Evolutionary conservation across 2,329 filamentous ascomycete species (phyloP).

Genomic region (Camillea tinctor): DNA sequence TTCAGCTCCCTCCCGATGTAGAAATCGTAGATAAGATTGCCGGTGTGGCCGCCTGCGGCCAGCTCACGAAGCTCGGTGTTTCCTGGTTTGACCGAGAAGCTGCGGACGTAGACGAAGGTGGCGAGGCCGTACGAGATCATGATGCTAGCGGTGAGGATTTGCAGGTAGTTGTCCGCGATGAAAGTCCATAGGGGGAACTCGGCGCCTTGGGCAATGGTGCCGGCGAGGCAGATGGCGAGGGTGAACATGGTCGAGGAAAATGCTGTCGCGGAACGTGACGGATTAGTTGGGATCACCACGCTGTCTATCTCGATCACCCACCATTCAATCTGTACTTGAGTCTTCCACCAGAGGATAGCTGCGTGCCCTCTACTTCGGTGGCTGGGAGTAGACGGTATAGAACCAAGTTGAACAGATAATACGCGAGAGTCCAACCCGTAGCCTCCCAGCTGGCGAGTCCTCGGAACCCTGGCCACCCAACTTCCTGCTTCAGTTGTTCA

Average conservation of each 20-base stretch:
- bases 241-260: conserved; percentile 74
- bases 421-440: conserved; percentile 68
- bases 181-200: conserved; percentile 88
- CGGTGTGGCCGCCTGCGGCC: conserved; percentile 76
- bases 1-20: conserved; percentile 96
- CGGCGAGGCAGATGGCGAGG: conserved; percentile 67
- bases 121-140: conserved; percentile 71
- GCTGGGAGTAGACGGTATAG: conserved; percentile 78
- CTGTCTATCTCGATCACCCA: conserved; percentile 35
- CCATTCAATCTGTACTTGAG: conserved; percentile 82
- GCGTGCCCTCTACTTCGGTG: conserved; percentile 66
- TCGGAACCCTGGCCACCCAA: conserved; percentile 77
- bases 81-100: conserved; percentile 76
- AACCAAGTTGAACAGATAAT: conserved; percentile 73
- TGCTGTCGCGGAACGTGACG: conserved; percentile 46
- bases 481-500: conserved; percentile 72
- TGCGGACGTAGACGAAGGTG: conserved; percentile 75
- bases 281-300: conserved; percentile 8
- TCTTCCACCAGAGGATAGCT: conserved; percentile 67
- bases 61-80: conserved; percentile 74
- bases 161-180: conserved; percentile 85
- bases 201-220: conserved; percentile 73
- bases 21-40: conserved; percentile 91
- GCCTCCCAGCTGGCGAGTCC: conserved; percentile 70
- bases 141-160: conserved; percentile 79